Evolutionary conservation across 2,329 filamentous ascomycete species (phyloP).

Genomic region (Cryphonectria carpinicola): DNA sequence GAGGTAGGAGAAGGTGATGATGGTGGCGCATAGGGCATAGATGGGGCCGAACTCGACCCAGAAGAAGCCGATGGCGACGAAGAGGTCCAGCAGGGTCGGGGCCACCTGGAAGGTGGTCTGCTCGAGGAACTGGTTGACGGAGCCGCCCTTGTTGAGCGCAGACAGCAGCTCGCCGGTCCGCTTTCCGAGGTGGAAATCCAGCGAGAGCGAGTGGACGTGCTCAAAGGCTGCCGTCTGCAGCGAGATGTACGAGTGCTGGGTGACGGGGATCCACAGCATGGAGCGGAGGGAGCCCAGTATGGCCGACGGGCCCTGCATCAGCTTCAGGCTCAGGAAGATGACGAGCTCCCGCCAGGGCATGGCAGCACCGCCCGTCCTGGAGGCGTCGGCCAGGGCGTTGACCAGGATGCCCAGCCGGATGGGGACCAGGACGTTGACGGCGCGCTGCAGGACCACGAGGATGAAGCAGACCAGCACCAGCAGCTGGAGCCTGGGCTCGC

Average conservation of each 20-base stretch:
- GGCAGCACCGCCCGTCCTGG: slow-evolving; percentile 44
- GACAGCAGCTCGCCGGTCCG: slow-evolving; percentile 95
- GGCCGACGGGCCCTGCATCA: slow-evolving; percentile 87
- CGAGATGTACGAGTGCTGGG: slow-evolving; percentile 94
- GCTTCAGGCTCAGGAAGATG: slow-evolving; percentile 76
- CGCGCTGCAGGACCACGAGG: slow-evolving; percentile 78
- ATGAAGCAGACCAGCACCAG: slow-evolving; percentile 82
- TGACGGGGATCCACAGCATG: slow-evolving; percentile 92
- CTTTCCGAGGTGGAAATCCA: slow-evolving; percentile 96
- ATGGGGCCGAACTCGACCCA: slow-evolving; percentile 79
- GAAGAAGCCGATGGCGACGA: slow-evolving; percentile 83
- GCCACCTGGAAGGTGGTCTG: slow-evolving; percentile 95
- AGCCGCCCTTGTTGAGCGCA: slow-evolving; percentile 91
- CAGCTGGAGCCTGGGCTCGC: slow-evolving; percentile 72
- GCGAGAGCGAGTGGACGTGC: slow-evolving; percentile 91
- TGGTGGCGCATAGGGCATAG: slow-evolving; percentile 85
- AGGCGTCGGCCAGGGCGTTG: slow-evolving; percentile 63
- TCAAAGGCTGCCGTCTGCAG: slow-evolving; percentile 95
- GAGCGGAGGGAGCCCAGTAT: slow-evolving; percentile 81
- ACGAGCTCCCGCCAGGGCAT: slow-evolving; percentile 77
- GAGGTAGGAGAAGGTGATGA: slow-evolving; percentile 94
- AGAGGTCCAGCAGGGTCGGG: slow-evolving; percentile 90
- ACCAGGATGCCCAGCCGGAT: slow-evolving; percentile 80
- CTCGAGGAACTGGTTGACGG: slow-evolving; percentile 95
- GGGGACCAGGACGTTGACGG: slow-evolving; percentile 86